phyloP scores from a whole-genome alignment of 257 asterid species.

The Catharanthus roseus region DNA sequence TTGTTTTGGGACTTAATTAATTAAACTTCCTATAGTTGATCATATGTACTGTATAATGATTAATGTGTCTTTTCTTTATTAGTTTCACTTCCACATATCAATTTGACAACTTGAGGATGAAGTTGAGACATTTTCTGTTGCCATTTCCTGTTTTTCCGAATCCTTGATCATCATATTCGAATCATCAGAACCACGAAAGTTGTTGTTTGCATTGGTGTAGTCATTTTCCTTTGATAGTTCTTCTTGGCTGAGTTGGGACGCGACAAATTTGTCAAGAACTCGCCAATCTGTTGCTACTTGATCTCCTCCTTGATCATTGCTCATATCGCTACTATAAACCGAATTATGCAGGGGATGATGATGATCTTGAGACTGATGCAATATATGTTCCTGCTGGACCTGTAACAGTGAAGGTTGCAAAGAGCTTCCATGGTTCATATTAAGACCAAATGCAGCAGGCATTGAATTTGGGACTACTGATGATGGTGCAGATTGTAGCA shows the following conservation, averaged over 20 bases:
- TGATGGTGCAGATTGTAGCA: constrained; percentile 22
- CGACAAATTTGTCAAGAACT: constrained; percentile 77
- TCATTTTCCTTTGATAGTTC: constrained; percentile 38
- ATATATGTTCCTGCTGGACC: constrained; percentile 18
- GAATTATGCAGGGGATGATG: constrained; percentile 31
- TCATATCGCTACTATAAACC: constrained; percentile 11
- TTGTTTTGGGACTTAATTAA: too few species aligned
- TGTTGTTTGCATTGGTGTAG: constrained; percentile 17
- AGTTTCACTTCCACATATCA: constrained; percentile 46
- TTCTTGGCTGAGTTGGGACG: constrained; percentile 81
- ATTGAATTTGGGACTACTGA: constrained; percentile 22
- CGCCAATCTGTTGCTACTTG: constrained; percentile 78
- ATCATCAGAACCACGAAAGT: constrained; percentile 25
- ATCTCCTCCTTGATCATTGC: constrained; percentile 22
- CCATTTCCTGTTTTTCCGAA: constrained; percentile 35
- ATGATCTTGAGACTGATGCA: constrained; percentile 29
- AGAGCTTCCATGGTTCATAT: constrained; percentile 15
- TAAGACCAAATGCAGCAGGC: constrained; percentile 21
- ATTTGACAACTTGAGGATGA: constrained; percentile 47
- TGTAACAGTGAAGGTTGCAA: constrained; percentile 23
- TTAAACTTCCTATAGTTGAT: constrained; percentile 16
- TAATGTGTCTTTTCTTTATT: neutral
- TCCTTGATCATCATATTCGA: constrained; percentile 26
- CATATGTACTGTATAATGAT: neutral
- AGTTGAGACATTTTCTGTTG: constrained; percentile 37